Percentiles rank a stretch among this genome's conserved stretches.
These are phyloP conservation scores for Mitragyna speciosa DNA, from an alignment of 257 asterid genomes.

Conservation along the genomic window DNA sequence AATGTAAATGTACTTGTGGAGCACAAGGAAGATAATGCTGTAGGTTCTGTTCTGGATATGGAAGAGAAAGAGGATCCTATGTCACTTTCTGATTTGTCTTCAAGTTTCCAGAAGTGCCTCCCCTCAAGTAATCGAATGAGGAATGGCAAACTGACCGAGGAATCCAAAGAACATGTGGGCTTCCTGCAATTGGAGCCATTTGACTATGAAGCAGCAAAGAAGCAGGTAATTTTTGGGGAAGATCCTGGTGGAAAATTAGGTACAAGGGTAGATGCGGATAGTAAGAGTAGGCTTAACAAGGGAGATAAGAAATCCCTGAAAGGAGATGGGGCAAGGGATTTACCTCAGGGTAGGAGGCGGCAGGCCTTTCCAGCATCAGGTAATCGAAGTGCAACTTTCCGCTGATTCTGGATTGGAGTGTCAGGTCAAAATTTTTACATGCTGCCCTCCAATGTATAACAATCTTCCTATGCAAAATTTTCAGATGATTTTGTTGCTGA, in stretches of 20 bases:
- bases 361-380: constrained; percentile 95
- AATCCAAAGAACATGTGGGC: constrained; percentile 31
- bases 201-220: constrained; percentile 68
- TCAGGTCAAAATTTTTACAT: background rate
- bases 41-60: constrained; percentile 27
- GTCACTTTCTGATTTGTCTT: constrained; percentile 67
- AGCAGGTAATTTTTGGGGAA: constrained; percentile 61
- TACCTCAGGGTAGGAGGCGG: constrained; percentile 77
- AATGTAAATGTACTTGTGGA: constrained; percentile 26
- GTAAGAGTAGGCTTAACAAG: constrained; percentile 28
- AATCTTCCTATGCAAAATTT: background rate
- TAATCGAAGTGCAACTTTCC: constrained; percentile 82
- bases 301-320: constrained; percentile 41
- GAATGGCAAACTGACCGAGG: constrained; percentile 28
- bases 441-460: constrained; percentile 2
- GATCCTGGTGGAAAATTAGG: constrained; percentile 8
- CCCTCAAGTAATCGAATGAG: constrained; percentile 35
- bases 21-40: constrained; percentile 26
- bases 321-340: constrained; percentile 39
- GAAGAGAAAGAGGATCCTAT: constrained; percentile 53
- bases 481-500: background rate
- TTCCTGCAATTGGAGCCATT: constrained; percentile 54
- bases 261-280: constrained; percentile 24
- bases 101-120: constrained; percentile 75
- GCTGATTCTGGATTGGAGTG: constrained; percentile 24